Percentiles rank a stretch among this genome's conserved stretches.
phyloP scores from a whole-genome alignment of 2,329 filamentous ascomycete genomes.

The Verticillium nonalfalfae region DNA sequence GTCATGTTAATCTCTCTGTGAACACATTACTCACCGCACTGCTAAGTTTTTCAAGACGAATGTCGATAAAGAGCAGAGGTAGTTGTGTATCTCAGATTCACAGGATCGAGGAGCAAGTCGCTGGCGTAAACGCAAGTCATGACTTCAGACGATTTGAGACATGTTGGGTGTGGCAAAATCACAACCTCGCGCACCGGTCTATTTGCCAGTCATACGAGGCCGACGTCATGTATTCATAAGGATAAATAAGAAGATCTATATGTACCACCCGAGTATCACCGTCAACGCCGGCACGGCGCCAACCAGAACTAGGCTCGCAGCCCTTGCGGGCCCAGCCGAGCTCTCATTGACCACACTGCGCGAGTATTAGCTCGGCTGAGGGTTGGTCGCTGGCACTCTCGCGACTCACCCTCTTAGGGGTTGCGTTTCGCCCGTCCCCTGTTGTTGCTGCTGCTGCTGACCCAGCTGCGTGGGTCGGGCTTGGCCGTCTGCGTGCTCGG shows the following conservation, averaged over 20 bases:
- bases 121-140: too few relatives aligned
- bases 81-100: too few relatives aligned
- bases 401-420: background rate
- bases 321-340: background rate
- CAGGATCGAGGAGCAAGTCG: too few relatives aligned
- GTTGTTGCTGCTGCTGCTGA: background rate
- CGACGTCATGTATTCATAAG: background rate
- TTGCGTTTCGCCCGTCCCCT: background rate
- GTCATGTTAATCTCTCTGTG: too few relatives aligned
- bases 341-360: background rate
- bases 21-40: too few relatives aligned
- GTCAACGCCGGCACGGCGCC: background rate
- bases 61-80: too few relatives aligned
- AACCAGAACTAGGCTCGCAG: background rate
- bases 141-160: too few relatives aligned
- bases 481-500: slow-evolving; percentile 15
- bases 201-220: too few relatives aligned
- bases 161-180: too few relatives aligned
- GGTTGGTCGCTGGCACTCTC: background rate
- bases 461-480: background rate
- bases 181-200: too few relatives aligned
- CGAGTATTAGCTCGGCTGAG: background rate
- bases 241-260: background rate
- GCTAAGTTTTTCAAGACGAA: too few relatives aligned
- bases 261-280: background rate